Evolutionary conservation across 2,329 filamentous ascomycete species (phyloP), one percentile per base, ranked within the genome.

Genomic region (Fusarium sororula): DNA sequence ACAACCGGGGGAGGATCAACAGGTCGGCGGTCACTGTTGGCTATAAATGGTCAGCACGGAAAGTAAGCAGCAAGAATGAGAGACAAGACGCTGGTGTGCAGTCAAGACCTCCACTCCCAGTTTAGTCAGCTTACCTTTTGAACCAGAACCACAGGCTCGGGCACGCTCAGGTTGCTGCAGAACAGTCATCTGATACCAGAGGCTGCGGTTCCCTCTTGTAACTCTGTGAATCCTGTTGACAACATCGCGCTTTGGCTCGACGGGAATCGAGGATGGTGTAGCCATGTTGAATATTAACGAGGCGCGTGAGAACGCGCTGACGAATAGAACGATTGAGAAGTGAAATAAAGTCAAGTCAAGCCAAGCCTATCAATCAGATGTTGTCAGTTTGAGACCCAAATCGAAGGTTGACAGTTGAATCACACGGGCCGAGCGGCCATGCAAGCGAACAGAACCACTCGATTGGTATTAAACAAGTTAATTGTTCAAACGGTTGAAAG

Each of bases 1-100:
- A 98, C 94, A 63, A 99, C 96, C 2, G 96, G 96, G 6, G 96
- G 96, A 70, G 94, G 95, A 82, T 98, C 96, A 70, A 98, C 95
- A 26, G 96, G 95, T 61, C 96, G 93, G 77, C 96, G 92, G 83
- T 98, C 95, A 78, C 82, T 84, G 68, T 84, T 84, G 55, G 82
- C 82, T 83, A 60, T 68, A 73, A 14, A 39, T 47, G 45, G 70
- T 77, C 76, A 77, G 73, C 71, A 72, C 35, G 10, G 14, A 48
- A 30, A 28, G 38, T 37, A n/a, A 28, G 42, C 42, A n/a, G 38
- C 32, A 17, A 37, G 18, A 20, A 59, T 39, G 38, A 38, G 38
- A 38, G 28, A n/a, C 28, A 22, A 37, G 56, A 50, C 48, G 37
- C n/a, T 39, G n/a, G 39, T 35, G 28, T 22, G 22, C 22, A 45